Evolutionary conservation across 768 basidiomycete species (phyloP).

Genomic region (Phanerochaete carnosa): DNA sequence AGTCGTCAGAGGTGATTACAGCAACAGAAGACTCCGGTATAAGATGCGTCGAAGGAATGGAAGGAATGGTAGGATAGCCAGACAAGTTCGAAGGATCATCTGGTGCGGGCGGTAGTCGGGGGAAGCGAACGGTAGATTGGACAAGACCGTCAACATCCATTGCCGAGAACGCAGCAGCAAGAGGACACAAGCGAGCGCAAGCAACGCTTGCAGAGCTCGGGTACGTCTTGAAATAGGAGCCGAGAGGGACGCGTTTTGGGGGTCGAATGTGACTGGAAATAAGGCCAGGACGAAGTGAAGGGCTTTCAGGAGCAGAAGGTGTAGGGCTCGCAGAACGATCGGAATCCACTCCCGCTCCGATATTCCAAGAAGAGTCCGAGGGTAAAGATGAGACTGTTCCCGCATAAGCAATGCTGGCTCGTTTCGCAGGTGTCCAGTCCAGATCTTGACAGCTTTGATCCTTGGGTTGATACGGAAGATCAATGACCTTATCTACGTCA

Average conservation of each 20-base stretch:
- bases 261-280: no score
- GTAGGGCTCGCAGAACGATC: neutral
- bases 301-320: neutral
- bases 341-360: no score
- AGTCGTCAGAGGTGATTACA: neutral
- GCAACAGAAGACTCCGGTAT: neutral
- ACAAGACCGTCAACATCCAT: neutral
- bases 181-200: neutral
- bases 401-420: neutral
- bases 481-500: neutral
- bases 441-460: neutral
- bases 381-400: neutral
- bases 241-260: neutral
- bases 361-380: neutral
- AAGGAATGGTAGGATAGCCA: neutral
- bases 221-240: neutral
- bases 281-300: neutral
- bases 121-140: neutral
- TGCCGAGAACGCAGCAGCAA: neutral
- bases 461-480: neutral
- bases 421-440: neutral
- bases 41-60: neutral
- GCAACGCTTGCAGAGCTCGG: neutral
- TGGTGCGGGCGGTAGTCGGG: neutral
- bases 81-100: neutral